Evolutionary conservation across 2,329 filamentous ascomycete species (phyloP).

Genomic region (Sarocladiaceae sp.): DNA sequence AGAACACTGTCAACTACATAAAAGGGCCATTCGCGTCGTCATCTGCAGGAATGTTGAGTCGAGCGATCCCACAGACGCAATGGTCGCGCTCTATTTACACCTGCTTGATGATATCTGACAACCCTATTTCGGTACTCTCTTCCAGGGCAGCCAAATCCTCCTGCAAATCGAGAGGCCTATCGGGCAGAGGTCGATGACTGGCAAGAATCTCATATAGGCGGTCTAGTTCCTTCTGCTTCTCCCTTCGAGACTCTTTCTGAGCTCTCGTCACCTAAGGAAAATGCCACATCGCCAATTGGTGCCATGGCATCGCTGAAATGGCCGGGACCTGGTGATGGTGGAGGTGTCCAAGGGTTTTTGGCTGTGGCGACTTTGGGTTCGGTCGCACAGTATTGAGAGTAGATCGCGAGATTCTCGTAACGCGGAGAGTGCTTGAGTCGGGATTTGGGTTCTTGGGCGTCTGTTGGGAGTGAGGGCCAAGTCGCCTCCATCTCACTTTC

Average conservation of each 20-base stretch:
- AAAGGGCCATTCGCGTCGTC: too few relatives aligned
- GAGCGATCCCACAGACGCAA: too few relatives aligned
- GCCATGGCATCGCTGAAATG: background rate
- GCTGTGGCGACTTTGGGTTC: background rate
- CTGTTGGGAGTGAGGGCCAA: background rate
- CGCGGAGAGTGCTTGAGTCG: slow-evolving; percentile 19
- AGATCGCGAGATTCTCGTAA: slow-evolving; percentile 17
- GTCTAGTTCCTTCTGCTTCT: slow-evolving; percentile 10
- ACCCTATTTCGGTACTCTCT: slow-evolving; percentile 38
- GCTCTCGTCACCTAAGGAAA: background rate
- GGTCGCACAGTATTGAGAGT: background rate
- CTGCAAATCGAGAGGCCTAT: slow-evolving; percentile 36
- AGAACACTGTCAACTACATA: too few relatives aligned
- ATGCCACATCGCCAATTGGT: background rate
- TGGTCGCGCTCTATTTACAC: too few relatives aligned
- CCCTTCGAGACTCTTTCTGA: background rate
- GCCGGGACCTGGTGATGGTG: slow-evolving; percentile 12
- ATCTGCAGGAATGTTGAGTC: too few relatives aligned
- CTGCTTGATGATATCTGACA: slow-evolving; percentile 36
- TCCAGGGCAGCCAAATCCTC: slow-evolving; percentile 51
- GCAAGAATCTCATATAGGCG: background rate
- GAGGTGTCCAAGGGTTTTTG: slow-evolving; percentile 15
- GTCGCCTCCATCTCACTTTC: background rate
- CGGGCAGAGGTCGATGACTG: background rate
- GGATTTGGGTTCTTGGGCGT: slow-evolving; percentile 6